These are phyloP conservation scores for Colletotrichum sp. DNA, from an alignment of 2,329 filamentous ascomycete species.

Conservation along the genomic window DNA sequence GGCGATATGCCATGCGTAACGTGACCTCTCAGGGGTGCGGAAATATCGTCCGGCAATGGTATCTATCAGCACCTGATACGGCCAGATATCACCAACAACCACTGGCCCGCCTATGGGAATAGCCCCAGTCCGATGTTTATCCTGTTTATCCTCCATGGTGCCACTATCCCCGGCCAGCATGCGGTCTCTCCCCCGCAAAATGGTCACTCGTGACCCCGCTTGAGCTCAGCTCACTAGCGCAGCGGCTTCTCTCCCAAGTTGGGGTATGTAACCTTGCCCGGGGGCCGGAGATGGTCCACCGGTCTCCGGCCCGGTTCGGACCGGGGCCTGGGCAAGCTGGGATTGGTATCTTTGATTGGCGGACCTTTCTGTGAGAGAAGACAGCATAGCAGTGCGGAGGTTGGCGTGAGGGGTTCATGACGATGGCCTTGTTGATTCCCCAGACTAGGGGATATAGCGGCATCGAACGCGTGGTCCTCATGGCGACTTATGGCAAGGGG, in stretches of 20 bases:
- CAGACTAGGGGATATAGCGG: neutral
- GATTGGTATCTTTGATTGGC: conserved; percentile 5
- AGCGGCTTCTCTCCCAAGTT: neutral
- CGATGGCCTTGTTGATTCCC: neutral
- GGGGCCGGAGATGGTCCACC: conserved; percentile 1
- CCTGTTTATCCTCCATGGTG: neutral
- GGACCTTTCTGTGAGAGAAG: neutral
- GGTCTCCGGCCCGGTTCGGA: conserved; percentile 9
- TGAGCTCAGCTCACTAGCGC: neutral
- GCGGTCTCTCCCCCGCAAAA: conserved; percentile 5
- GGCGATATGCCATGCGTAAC: neutral
- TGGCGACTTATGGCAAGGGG: neutral
- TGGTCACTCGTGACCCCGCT: neutral
- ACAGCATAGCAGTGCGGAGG: neutral
- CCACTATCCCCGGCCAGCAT: neutral
- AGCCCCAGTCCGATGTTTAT: neutral
- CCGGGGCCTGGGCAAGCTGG: neutral
- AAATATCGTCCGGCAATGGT: neutral
- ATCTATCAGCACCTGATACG: neutral
- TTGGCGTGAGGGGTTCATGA: neutral
- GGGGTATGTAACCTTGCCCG: conserved; percentile 15
- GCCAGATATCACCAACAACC: neutral
- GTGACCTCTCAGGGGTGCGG: neutral
- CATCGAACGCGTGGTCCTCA: neutral
- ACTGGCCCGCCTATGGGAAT: neutral